phyloP scores from a whole-genome alignment of 352 stramenopile genomes.

The Achlya hypogyna region DNA sequence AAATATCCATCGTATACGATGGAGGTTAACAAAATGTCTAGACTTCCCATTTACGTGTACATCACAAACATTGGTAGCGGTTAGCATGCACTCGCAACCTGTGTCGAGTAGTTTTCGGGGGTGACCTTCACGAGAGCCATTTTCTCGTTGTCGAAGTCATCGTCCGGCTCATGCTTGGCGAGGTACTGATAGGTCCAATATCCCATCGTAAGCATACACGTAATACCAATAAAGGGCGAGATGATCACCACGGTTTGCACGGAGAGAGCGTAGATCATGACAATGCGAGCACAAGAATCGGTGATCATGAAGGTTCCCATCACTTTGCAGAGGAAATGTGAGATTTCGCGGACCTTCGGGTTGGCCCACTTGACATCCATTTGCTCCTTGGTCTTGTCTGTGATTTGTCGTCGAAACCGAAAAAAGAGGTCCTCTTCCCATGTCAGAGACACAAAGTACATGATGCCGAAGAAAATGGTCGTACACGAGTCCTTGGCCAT shows the following conservation, averaged over 20 bases:
- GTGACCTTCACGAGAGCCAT: background rate
- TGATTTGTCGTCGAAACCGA: constrained; percentile 10
- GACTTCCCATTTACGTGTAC: too few relatives aligned
- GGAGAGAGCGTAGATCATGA: constrained; percentile 10
- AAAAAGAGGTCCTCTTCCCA: constrained; percentile 18
- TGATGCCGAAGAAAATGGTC: constrained; percentile 3
- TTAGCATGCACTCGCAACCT: background rate
- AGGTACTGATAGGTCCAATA: constrained; percentile 18
- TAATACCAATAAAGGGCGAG: constrained; percentile 11
- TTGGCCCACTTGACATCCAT: constrained; percentile 9
- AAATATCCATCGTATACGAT: too few relatives aligned
- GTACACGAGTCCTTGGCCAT: constrained; percentile 17
- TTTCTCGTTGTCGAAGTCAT: background rate
- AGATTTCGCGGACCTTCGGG: background rate
- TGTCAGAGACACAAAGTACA: constrained; percentile 17
- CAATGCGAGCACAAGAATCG: constrained; percentile 5
- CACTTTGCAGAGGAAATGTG: background rate
- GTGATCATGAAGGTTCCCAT: constrained; percentile 15
- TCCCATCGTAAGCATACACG: background rate
- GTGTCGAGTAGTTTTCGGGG: background rate
- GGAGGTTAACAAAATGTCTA: too few relatives aligned
- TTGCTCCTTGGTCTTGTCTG: background rate
- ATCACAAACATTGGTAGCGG: too few relatives aligned
- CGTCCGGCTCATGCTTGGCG: background rate
- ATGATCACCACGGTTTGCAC: constrained; percentile 12